phyloP scores from a whole-genome alignment of 2,329 filamentous ascomycete genomes.

The Colletotrichum camelliae region DNA sequence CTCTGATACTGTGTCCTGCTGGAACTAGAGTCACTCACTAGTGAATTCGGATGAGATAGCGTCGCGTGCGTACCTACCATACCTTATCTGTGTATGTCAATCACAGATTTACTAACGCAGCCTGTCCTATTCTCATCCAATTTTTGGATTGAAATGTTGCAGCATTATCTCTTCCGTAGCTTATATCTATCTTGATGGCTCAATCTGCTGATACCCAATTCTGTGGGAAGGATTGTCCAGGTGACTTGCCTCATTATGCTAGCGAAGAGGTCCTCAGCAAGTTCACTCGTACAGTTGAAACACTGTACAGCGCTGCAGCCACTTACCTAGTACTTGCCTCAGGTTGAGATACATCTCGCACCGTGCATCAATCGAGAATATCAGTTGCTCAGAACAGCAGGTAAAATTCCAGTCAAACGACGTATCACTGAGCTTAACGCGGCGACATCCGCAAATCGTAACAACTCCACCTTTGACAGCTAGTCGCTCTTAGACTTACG shows the following conservation, averaged over 20 bases:
- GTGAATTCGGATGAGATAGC: background rate
- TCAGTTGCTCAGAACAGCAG: slow-evolving; percentile 4
- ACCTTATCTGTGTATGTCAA: background rate
- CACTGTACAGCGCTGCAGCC: background rate
- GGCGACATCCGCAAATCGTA: background rate
- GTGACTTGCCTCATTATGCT: background rate
- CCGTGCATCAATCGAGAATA: slow-evolving; percentile 1
- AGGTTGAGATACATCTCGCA: background rate
- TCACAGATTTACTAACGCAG: background rate
- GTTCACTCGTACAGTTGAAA: background rate
- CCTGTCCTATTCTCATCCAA: background rate
- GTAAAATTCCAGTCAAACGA: slow-evolving; percentile 7
- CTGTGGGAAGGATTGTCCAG: background rate
- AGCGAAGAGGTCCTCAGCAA: background rate
- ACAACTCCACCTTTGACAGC: background rate
- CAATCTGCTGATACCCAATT: background rate
- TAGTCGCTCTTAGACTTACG: background rate
- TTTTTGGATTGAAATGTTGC: background rate
- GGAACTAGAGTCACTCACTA: background rate
- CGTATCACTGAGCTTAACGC: background rate
- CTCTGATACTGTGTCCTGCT: background rate
- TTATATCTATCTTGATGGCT: background rate
- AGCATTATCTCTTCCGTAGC: background rate
- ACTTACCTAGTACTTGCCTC: background rate
- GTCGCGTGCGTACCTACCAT: background rate